Evolutionary conservation across 495 filamentous ascomycete genomes (phyloP).

Genomic region (Opeltia flavorubescens): DNA sequence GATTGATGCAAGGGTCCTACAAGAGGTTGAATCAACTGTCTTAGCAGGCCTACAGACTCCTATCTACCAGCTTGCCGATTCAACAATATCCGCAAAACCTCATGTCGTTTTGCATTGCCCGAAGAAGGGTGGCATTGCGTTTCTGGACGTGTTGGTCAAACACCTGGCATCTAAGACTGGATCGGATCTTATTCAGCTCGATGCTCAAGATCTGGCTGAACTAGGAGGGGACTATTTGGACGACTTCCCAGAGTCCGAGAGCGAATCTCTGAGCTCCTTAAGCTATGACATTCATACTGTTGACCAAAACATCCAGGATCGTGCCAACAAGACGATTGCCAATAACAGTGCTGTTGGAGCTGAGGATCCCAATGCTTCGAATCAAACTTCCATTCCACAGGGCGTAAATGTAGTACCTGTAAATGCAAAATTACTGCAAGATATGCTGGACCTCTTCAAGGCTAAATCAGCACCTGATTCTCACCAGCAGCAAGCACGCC

Average conservation of each 20-base stretch:
- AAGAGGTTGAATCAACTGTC: constrained; percentile 11
- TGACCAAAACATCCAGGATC: constrained; percentile 17
- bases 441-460: constrained; percentile 5
- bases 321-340: constrained; percentile 25
- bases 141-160: constrained; percentile 44
- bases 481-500: not conserved
- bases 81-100: constrained; percentile 41
- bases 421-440: not conserved
- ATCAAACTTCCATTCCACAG: not conserved
- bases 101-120: constrained; percentile 56
- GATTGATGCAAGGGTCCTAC: constrained; percentile 9
- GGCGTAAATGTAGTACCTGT: not conserved
- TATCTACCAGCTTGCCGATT: constrained; percentile 18
- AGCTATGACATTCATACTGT: constrained; percentile 47
- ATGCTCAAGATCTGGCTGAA: constrained; percentile 67
- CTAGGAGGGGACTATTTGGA: constrained; percentile 60
- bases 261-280: constrained; percentile 37
- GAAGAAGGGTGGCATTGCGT: constrained; percentile 37
- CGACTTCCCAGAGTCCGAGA: constrained; percentile 34
- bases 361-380: not conserved
- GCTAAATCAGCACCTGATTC: not conserved
- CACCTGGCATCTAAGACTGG: constrained; percentile 41
- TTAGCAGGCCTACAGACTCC: constrained; percentile 11
- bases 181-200: constrained; percentile 67
- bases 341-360: constrained; percentile 26